A percentile compares a stretch with the other conserved stretches of the same genome.
Evolutionary conservation across 78 protist genomes (phyloP).

Genomic region (Protostelium mycophagum): DNA sequence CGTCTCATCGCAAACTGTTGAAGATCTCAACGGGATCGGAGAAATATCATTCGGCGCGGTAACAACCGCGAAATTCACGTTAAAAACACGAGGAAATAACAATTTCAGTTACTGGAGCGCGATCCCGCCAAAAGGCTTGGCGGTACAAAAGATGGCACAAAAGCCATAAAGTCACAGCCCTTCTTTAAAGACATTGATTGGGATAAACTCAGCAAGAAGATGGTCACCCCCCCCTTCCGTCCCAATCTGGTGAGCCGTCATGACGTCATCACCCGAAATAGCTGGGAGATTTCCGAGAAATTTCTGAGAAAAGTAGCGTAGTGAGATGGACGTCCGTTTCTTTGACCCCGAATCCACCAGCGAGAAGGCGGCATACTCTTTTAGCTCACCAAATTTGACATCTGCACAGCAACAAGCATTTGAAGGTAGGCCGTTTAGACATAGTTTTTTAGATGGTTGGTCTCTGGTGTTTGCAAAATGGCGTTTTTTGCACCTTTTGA

Average conservation of each 20-base stretch:
- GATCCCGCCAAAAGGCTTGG: not conserved
- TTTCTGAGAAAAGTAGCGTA: not conserved
- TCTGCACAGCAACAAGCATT: not conserved
- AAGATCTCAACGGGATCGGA: no score
- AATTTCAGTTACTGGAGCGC: conserved; percentile 12
- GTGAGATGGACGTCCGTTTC: not conserved
- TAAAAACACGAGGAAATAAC: no score
- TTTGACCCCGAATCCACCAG: not conserved
- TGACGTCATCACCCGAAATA: not conserved
- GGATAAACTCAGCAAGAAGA: conserved; percentile 42
- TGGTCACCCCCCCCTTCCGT: conserved; percentile 63
- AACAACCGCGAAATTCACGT: no score
- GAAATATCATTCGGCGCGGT: no score
- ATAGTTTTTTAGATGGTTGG: no score
- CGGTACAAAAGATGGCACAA: conserved; percentile 12
- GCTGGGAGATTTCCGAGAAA: not conserved
- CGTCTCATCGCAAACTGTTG: no score
- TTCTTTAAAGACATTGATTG: conserved; percentile 82
- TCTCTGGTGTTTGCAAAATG: no score
- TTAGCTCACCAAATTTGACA: not conserved
- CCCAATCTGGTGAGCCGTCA: not conserved
- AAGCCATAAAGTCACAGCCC: conserved; percentile 63
- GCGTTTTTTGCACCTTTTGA: no score
- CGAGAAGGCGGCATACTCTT: not conserved
- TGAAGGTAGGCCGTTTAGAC: not conserved